phyloP scores from a whole-genome alignment of 495 filamentous ascomycete genomes.

The Aspergillus nidulans region DNA sequence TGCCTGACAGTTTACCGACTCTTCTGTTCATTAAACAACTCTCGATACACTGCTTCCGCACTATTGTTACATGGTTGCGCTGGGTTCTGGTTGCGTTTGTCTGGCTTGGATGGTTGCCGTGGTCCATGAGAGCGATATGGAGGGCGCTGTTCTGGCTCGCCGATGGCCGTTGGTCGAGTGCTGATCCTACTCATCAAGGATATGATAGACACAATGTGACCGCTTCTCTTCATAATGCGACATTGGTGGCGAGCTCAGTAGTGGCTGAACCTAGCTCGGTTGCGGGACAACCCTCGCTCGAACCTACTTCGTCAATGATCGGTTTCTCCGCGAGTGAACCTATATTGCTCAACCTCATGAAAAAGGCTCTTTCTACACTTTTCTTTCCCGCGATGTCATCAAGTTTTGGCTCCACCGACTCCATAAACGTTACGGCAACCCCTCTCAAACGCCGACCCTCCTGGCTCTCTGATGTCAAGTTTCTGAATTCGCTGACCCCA shows the following conservation, averaged over 20 bases:
- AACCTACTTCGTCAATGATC: conserved; percentile 38
- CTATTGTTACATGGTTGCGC: conserved; percentile 70
- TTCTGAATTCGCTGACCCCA: conserved; percentile 69
- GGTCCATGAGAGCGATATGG: conserved; percentile 88
- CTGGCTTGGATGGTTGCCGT: conserved; percentile 86
- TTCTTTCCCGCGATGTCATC: conserved; percentile 36
- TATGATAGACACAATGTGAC: conserved; percentile 21
- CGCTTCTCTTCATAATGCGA: conserved; percentile 30
- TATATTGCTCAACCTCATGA: conserved; percentile 43
- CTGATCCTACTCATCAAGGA: conserved; percentile 25
- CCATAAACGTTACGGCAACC: conserved; percentile 21
- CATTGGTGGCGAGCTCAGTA: conserved; percentile 20
- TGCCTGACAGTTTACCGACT: conserved; percentile 77
- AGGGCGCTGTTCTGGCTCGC: conserved; percentile 89
- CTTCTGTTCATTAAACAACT: conserved; percentile 75
- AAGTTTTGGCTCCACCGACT: conserved; percentile 14
- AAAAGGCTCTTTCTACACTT: conserved; percentile 35
- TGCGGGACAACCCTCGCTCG: conserved; percentile 24
- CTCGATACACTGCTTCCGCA: conserved; percentile 62
- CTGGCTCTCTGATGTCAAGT: conserved; percentile 65
- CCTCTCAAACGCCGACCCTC: conserved; percentile 35
- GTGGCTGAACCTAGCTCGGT: conserved; percentile 23
- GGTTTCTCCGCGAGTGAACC: conserved; percentile 46
- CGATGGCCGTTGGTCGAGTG: conserved; percentile 77
- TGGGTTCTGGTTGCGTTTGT: conserved; percentile 75